A percentile compares a stretch with the other conserved stretches of the same genome.
Conservation (phyloP, 2,329 filamentous ascomycete species). For the Xylariomycetidae sp. region DNA sequence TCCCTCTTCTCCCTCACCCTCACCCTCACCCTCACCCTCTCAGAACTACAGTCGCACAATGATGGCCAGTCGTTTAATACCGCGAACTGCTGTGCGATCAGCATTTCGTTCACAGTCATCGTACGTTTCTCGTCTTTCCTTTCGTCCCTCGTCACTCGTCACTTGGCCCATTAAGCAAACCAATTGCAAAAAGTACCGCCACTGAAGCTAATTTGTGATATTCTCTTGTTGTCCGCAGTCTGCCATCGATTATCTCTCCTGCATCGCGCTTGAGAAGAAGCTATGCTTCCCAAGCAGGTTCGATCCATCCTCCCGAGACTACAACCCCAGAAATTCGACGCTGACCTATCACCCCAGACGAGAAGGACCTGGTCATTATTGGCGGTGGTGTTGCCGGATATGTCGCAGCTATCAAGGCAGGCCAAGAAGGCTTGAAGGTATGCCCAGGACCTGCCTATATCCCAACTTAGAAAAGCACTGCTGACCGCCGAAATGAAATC, state of each 20-base stretch:
- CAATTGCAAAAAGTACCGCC: no score
- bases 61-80: constrained; percentile 58
- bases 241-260: constrained; percentile 44
- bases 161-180: no score
- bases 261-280: constrained; percentile 51
- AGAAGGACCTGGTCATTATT: constrained; percentile 96
- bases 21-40: no score
- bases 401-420: constrained; percentile 98
- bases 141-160: no score
- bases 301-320: no score
- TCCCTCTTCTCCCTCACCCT: no score
- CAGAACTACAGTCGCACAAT: no score
- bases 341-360: constrained; percentile 51
- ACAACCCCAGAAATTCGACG: no score
- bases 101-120: constrained; percentile 47
- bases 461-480: no score
- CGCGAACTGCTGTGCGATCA: constrained; percentile 52
- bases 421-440: constrained; percentile 95
- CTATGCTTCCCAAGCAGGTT: constrained; percentile 55
- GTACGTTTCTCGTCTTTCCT: no score
- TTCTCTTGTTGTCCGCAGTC: constrained; percentile 31
- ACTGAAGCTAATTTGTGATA: constrained; percentile 6
- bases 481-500: neutral
- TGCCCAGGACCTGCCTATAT: no score
- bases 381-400: constrained; percentile 98